Percentiles rank a stretch among this genome's conserved stretches.
Conservation (phyloP, 495 filamentous ascomycete genomes). For the Tuber microsphaerosporum region DNA sequence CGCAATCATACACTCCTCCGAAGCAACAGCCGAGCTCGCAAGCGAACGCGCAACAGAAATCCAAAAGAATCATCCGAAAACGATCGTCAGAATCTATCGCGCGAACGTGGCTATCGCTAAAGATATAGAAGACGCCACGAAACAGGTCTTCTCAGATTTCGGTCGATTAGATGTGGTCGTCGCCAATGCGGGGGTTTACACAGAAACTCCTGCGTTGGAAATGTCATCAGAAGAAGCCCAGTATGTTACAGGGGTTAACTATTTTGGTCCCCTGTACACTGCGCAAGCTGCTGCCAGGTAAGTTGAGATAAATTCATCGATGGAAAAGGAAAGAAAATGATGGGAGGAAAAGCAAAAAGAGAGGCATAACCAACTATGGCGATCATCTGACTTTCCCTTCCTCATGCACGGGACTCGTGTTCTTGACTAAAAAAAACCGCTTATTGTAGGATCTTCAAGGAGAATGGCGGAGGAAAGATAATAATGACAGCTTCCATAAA, state of each 20-base stretch:
- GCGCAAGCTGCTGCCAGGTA: slow-evolving; percentile 39
- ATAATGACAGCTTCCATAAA: slow-evolving; percentile 41
- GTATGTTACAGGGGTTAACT: slow-evolving; percentile 36
- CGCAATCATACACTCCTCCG: slow-evolving; percentile 39
- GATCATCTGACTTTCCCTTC: not conserved
- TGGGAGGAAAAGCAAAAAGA: not conserved
- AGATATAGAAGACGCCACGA: slow-evolving; percentile 37
- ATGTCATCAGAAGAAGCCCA: slow-evolving; percentile 38
- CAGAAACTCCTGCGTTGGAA: slow-evolving; percentile 33
- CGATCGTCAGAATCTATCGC: slow-evolving; percentile 28
- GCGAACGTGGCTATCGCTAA: slow-evolving; percentile 32
- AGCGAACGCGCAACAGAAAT: slow-evolving; percentile 30
- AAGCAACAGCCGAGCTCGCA: slow-evolving; percentile 30
- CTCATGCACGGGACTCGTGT: not conserved
- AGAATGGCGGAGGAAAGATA: slow-evolving; percentile 38
- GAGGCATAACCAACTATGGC: not conserved
- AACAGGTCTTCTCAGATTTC: slow-evolving; percentile 31
- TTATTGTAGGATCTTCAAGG: slow-evolving; percentile 32
- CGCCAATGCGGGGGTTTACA: slow-evolving; percentile 39
- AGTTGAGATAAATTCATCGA: not conserved
- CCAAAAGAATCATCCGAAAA: slow-evolving; percentile 24
- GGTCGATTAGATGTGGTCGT: slow-evolving; percentile 39
- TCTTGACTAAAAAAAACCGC: not conserved
- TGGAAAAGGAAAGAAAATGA: not conserved
- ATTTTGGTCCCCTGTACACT: slow-evolving; percentile 39